Evolutionary conservation across 331 rosid genomes (phyloP), one percentile per base, ranked within the genome.

Genomic region (Saraca asoca): DNA sequence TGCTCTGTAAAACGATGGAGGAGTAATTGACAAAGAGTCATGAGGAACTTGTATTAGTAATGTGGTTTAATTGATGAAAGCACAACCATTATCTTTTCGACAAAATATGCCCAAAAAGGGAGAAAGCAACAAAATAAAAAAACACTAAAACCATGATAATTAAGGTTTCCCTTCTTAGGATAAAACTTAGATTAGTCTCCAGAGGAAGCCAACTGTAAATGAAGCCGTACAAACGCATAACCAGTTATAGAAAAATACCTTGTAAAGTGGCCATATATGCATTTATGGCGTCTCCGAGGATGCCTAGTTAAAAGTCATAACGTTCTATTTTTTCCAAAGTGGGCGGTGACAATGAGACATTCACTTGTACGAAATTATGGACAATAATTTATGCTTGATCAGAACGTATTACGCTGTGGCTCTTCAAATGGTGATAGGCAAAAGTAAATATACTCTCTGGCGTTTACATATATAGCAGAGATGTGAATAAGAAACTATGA

Each of bases 311-410:
- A 20, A 12, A 37, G 42, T 38, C 64, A 44, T 55, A 67, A 55
- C 34, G 35, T 55, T 55, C 29, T 6, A 20, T 63, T 42, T 33
- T 63, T 78, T 55, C 15, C n/a, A 7, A 58, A 57, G 74, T 56
- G 71, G 66, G 57, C 52, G 17, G 71, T 60, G 58, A 65, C 61
- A 61, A 37, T 51, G 41, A 19, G 51, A 61, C 17, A 52, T 43
- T 62, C 33, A 10, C 76, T 56, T 63, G 51, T 37, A 73, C 72
- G 76, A 60, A 31, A 62, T 43, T 62, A 38, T 19, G 45, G 75
- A 18, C 62, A 7, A 39, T 39, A 39, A 39, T 7, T 39, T 51
- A 58, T 15, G 38, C 67, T 48, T 44, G 43, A 55, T 42, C 35
- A 43, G 51, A 34, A 70, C 51, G 61, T 51, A 49, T 51, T 3